A percentile compares a stretch with the other conserved stretches of the same genome.
Conservation (phyloP, 1,284 basidiomycete genomes). For the Sanghuangporus sanghuang region DNA sequence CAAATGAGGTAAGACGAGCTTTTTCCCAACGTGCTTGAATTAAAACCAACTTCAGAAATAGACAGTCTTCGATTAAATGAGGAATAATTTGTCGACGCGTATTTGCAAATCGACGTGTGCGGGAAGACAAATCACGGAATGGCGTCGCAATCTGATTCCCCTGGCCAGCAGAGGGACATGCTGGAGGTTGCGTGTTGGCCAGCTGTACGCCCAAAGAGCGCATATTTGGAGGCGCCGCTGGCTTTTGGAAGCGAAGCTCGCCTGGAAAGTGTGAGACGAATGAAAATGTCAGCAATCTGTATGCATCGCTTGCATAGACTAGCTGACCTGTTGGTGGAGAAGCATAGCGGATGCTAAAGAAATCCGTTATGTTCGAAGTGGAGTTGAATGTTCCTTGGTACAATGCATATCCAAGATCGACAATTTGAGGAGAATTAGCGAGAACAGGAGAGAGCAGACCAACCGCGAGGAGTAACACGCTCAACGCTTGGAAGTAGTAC, state of each 20-base stretch:
- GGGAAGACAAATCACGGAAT: not conserved
- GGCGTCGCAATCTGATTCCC: conserved; percentile 6
- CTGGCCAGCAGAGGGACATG: conserved; percentile 3
- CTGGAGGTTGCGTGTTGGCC: conserved; percentile 10
- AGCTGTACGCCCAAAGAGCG: not conserved
- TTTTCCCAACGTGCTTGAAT: not conserved
- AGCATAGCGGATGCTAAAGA: conserved; percentile 39
- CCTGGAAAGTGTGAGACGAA: conserved; percentile 1
- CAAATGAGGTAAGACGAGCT: not conserved
- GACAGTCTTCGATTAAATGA: conserved; percentile 4
- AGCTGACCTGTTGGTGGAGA: conserved; percentile 33
- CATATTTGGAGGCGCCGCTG: conserved; percentile 10
- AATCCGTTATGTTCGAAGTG: conserved; percentile 30
- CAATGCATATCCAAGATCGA: conserved; percentile 36
- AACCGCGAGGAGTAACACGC: not conserved
- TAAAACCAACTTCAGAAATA: conserved; percentile 6
- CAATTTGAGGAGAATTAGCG: conserved; percentile 20
- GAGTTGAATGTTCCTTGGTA: conserved; percentile 32
- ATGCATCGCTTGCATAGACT: not conserved
- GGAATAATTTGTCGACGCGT: not conserved
- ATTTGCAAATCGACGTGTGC: not conserved
- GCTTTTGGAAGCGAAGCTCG: conserved; percentile 15
- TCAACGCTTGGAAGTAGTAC: not conserved
- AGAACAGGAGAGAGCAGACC: not conserved
- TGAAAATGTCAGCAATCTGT: not conserved